phyloP scores from a whole-genome alignment of 2,329 filamentous ascomycete species.

The Trichophyton benhamiae region DNA sequence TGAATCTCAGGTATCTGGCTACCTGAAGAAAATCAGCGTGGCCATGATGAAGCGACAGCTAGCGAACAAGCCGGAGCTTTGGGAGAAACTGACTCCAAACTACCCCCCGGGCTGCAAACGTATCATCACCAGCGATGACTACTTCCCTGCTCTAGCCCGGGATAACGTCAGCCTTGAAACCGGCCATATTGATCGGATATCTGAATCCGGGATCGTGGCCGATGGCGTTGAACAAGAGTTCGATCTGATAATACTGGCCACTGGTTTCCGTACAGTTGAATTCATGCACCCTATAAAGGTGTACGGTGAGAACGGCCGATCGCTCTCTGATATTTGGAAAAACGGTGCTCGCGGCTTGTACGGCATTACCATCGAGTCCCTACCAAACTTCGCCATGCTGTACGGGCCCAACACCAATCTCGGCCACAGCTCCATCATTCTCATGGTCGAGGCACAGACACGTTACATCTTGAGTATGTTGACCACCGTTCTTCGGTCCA shows the following conservation, averaged over 20 bases:
- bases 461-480: constrained; percentile 44
- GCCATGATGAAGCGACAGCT: constrained; percentile 37
- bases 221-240: constrained; percentile 35
- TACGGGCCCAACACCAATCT: constrained; percentile 48
- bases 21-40: constrained; percentile 28
- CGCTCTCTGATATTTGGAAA: constrained; percentile 42
- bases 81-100: constrained; percentile 42
- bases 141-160: constrained; percentile 38
- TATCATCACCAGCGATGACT: constrained; percentile 45
- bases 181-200: constrained; percentile 35
- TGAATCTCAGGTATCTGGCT: constrained; percentile 29
- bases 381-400: constrained; percentile 47
- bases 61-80: constrained; percentile 38
- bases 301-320: constrained; percentile 32
- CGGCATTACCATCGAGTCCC: constrained; percentile 39
- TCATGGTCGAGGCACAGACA: constrained; percentile 50
- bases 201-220: constrained; percentile 37
- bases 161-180: constrained; percentile 43
- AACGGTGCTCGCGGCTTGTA: constrained; percentile 40
- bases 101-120: constrained; percentile 46
- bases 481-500: constrained; percentile 36
- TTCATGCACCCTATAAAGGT: constrained; percentile 48
- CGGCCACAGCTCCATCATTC: constrained; percentile 46
- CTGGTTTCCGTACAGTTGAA: constrained; percentile 47
- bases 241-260: constrained; percentile 47